These are phyloP conservation scores for Dryas drummondii DNA, from an alignment of 306 rosid species.

Conservation along the genomic window DNA sequence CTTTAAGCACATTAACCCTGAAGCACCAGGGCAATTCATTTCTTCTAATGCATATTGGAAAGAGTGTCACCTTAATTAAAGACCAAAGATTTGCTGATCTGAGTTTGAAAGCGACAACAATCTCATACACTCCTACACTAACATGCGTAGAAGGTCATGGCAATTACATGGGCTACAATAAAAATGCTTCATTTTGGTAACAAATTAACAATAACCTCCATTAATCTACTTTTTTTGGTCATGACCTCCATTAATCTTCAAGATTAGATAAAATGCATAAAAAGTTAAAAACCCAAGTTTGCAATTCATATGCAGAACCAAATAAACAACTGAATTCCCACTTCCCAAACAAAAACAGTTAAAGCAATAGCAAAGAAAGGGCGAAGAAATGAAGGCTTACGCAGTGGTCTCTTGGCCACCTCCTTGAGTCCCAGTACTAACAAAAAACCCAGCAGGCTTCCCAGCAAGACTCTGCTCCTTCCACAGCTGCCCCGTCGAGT, in stretches of 20 bases:
- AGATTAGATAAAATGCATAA: neutral
- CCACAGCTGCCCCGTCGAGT: slow-evolving; percentile 83
- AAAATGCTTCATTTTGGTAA: slow-evolving; percentile 2
- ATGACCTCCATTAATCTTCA: neutral
- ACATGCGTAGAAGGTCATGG: neutral
- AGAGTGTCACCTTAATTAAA: neutral
- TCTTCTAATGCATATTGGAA: slow-evolving; percentile 15
- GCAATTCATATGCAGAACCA: neutral
- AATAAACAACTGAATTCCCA: neutral
- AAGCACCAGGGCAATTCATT: neutral
- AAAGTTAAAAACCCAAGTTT: neutral
- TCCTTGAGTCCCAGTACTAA: slow-evolving; percentile 94
- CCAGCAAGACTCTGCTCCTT: slow-evolving; percentile 89
- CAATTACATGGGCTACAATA: neutral
- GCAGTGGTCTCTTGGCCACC: slow-evolving; percentile 99
- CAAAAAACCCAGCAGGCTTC: slow-evolving; percentile 89
- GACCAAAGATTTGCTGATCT: neutral
- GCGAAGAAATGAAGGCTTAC: slow-evolving; percentile 35
- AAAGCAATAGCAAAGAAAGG: neutral
- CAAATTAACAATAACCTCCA: neutral
- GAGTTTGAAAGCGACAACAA: neutral
- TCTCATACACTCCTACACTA: neutral
- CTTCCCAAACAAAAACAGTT: neutral
- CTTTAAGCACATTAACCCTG: neutral
- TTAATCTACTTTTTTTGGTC: neutral